A percentile compares a stretch with the other conserved stretches of the same genome.
These are phyloP conservation scores for Spathaspora sp. DNA, from an alignment of 1,139 yeast genomes.

Conservation along the genomic window DNA sequence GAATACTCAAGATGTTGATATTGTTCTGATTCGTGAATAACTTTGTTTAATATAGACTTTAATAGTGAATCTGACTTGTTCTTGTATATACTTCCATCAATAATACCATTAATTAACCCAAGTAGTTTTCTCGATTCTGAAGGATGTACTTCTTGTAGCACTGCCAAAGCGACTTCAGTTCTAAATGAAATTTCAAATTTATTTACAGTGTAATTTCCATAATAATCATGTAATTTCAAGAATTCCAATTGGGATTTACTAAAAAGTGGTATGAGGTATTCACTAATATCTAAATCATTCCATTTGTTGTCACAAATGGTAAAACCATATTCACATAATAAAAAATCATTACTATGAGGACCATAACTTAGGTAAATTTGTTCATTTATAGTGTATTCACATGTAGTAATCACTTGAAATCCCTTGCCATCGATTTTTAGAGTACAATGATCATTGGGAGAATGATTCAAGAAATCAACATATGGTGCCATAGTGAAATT, in stretches of 20 bases:
- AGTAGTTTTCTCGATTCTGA: slow-evolving; percentile 26
- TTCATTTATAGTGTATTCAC: slow-evolving; percentile 39
- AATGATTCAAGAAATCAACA: slow-evolving; percentile 86
- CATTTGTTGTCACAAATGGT: slow-evolving; percentile 55
- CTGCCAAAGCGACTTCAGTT: slow-evolving; percentile 73
- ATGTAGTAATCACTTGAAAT: slow-evolving; percentile 48
- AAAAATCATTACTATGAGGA: slow-evolving; percentile 78
- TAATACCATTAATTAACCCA: slow-evolving; percentile 37
- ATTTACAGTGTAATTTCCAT: slow-evolving; percentile 71
- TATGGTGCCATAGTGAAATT: slow-evolving; percentile 90
- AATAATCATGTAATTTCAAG: slow-evolving; percentile 54
- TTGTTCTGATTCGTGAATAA: slow-evolving; percentile 23
- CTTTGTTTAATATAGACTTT: slow-evolving; percentile 29
- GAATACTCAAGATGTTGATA: slow-evolving; percentile 17
- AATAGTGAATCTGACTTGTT: slow-evolving; percentile 24
- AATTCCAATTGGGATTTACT: slow-evolving; percentile 41
- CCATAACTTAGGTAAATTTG: slow-evolving; percentile 82
- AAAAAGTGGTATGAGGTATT: slow-evolving; percentile 35
- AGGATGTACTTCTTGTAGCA: slow-evolving; percentile 47
- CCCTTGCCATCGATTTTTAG: slow-evolving; percentile 49
- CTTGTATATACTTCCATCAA: slow-evolving; percentile 46
- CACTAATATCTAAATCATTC: slow-evolving; percentile 69
- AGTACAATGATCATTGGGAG: slow-evolving; percentile 52
- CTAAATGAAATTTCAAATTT: slow-evolving; percentile 61
- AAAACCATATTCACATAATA: slow-evolving; percentile 88